Evolutionary conservation across 805 yeast species (phyloP), one percentile per base, ranked within the genome.

Genomic region (Torulaspora quercuum): DNA sequence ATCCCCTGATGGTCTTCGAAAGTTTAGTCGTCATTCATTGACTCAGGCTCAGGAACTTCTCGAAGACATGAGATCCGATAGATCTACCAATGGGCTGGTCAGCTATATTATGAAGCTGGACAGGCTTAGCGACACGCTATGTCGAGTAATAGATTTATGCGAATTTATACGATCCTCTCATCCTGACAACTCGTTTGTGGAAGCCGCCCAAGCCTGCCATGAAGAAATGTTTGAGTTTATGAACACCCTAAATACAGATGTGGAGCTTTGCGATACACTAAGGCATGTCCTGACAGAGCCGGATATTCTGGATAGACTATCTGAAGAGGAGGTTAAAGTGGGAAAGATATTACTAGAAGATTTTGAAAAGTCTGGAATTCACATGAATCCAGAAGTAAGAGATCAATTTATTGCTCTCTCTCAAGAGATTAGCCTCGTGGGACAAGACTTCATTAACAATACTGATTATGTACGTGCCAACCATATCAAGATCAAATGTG

Each of bases 111-210:
- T 75, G 27, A 76, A 78, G 35, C 65, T 92, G 45, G 98, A 92
- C 56, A 76, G 87, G 47, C 64, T 92, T 25, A 83, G 95, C 52
- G 97, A 92, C 55, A 75, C 82, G 18, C 63, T 92, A 19, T 92
- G 98, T 57, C 75, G 95, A 39, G 97, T 87, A 5, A 89, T 92
- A 25, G 98, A 92, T 61, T 72, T 90, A 33, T 90, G 95, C 23
- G 97, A 89, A 50, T 90, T 90, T 63, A 77, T 92, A 18, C 68
- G 97, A 30, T 88, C 87, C 15, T 79, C 82, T 1, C 97, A 90
- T 56, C 97, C 97, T 1, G 74, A 80, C 45, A 67, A 67, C 33
- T 61, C 67, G 11, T 87, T 85, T 71, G 70, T 82, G 7, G 70
- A 69, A 25, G 89, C 88, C 1, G 95, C 98, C 1, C 95, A 90